phyloP scores from a whole-genome alignment of 208 protist genomes.

The Crithidia acanthocephali region DNA sequence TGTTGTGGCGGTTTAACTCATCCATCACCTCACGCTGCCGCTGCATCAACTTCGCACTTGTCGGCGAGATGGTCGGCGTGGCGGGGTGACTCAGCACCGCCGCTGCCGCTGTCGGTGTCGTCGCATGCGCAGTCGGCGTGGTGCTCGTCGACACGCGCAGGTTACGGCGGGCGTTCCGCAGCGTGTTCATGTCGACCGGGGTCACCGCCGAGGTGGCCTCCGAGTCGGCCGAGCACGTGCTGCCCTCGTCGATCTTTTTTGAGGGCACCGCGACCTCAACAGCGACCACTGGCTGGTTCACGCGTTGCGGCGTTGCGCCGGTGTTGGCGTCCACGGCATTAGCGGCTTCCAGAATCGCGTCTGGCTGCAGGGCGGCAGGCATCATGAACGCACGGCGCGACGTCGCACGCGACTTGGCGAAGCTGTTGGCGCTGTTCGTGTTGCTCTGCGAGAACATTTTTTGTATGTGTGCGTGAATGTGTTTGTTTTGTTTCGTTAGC shows the following conservation, averaged over 20 bases:
- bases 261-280: neutral
- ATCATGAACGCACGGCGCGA: neutral
- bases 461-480: neutral
- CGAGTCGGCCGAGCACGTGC: constrained; percentile 8
- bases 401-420: neutral
- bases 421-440: neutral
- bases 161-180: neutral
- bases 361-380: neutral
- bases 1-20: constrained; percentile 33
- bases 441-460: neutral
- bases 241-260: neutral
- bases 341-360: neutral
- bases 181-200: neutral
- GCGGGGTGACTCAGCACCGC: too few relatives aligned
- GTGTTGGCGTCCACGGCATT: neutral
- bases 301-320: neutral
- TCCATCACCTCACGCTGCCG: constrained; percentile 1
- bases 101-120: too few relatives aligned
- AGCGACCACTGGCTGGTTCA: neutral
- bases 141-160: constrained; percentile 29
- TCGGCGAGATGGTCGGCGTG: neutral
- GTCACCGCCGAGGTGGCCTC: constrained; percentile 1
- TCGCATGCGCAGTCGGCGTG: too few relatives aligned
- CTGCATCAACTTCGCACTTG: neutral
- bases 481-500: neutral